A percentile compares a stretch with the other conserved stretches of the same genome.
Evolutionary conservation across 805 yeast species (phyloP).

Genomic region (Saturnispora hagleri): DNA sequence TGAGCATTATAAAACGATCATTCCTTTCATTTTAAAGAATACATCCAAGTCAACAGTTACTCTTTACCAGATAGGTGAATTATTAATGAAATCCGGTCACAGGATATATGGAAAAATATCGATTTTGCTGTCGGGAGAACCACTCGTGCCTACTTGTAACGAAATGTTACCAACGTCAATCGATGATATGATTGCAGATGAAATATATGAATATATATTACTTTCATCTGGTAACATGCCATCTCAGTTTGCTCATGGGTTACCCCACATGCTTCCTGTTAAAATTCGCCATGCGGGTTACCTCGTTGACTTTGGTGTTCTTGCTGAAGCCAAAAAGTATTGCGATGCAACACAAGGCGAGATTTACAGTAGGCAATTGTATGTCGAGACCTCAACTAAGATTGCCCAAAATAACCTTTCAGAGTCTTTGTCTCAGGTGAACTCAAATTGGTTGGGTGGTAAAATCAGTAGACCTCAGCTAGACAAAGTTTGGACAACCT

Average conservation of each 20-base stretch:
- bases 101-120: slow-evolving; percentile 34
- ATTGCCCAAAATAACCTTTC: slow-evolving; percentile 31
- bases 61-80: slow-evolving; percentile 28
- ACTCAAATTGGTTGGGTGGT: slow-evolving; percentile 70
- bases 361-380: slow-evolving; percentile 31
- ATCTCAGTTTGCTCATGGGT: slow-evolving; percentile 26
- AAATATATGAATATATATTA: slow-evolving; percentile 54
- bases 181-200: slow-evolving; percentile 49
- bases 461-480: slow-evolving; percentile 24
- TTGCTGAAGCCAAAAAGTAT: slow-evolving; percentile 52
- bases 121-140: slow-evolving; percentile 25
- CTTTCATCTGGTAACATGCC: slow-evolving; percentile 27
- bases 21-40: slow-evolving; percentile 26
- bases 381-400: slow-evolving; percentile 27
- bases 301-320: slow-evolving; percentile 58
- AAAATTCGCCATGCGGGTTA: slow-evolving; percentile 61
- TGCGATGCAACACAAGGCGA: slow-evolving; percentile 40
- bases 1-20: slow-evolving; percentile 22
- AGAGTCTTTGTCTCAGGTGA: slow-evolving; percentile 38
- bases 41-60: slow-evolving; percentile 17
- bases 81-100: slow-evolving; percentile 29
- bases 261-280: slow-evolving; percentile 46
- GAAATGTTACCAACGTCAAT: slow-evolving; percentile 23
- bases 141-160: slow-evolving; percentile 18
- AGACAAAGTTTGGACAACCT: slow-evolving; percentile 81